Evolutionary conservation across 768 basidiomycete species (phyloP).

Genomic region (Suillus americanus): DNA sequence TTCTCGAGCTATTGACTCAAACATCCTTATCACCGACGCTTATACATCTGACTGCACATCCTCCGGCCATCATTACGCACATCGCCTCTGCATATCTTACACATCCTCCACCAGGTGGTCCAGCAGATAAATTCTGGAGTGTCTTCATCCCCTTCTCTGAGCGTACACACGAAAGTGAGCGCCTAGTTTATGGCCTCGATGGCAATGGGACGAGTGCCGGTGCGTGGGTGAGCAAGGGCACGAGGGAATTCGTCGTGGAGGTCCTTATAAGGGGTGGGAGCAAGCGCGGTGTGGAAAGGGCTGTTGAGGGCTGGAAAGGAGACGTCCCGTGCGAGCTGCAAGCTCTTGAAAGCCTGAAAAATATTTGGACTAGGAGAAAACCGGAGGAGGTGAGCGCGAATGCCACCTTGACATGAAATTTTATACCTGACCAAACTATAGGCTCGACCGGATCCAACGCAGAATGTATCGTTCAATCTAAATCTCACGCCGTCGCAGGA

Average conservation of each 20-base stretch:
- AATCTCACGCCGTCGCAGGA: constrained; percentile 81
- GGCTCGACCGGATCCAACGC: constrained; percentile 56
- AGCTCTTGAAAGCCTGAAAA: constrained; percentile 51
- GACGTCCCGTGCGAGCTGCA: constrained; percentile 44
- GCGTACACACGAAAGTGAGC: constrained; percentile 56
- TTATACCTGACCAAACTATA: constrained; percentile 15
- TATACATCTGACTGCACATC: constrained; percentile 65
- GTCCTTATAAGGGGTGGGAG: constrained; percentile 48
- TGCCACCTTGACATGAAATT: background rate
- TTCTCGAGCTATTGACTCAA: constrained; percentile 56
- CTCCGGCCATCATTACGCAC: constrained; percentile 65
- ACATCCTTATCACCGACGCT: constrained; percentile 66
- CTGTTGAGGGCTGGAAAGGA: constrained; percentile 61
- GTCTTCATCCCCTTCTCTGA: constrained; percentile 72
- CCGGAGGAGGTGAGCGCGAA: constrained; percentile 33
- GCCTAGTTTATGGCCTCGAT: constrained; percentile 55
- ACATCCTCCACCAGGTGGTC: constrained; percentile 62
- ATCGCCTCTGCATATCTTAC: constrained; percentile 71
- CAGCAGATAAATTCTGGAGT: constrained; percentile 75
- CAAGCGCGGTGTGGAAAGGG: constrained; percentile 56
- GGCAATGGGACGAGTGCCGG: constrained; percentile 47
- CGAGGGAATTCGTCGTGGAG: constrained; percentile 60
- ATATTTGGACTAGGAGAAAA: constrained; percentile 42
- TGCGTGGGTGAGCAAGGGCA: constrained; percentile 29
- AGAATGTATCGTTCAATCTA: constrained; percentile 85